These are phyloP conservation scores for Periglandula ipomoeae DNA, from an alignment of 2,329 filamentous ascomycete genomes.

Conservation along the genomic window DNA sequence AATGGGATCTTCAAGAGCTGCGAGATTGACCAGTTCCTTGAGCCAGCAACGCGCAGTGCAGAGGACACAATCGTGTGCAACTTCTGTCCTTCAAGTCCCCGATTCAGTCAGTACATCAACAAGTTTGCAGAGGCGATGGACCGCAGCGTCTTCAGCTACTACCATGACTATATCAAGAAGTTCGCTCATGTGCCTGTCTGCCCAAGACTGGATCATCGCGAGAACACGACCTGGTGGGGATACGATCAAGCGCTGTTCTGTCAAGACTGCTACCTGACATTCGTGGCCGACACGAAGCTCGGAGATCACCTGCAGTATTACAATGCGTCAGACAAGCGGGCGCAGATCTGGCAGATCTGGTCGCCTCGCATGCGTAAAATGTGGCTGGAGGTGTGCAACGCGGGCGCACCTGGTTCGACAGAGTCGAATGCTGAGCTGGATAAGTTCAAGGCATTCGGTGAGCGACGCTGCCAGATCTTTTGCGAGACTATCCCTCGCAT, in stretches of 20 bases:
- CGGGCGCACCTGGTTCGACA: conserved; percentile 15
- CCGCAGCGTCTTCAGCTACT: conserved; percentile 21
- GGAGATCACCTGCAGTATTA: conserved; percentile 18
- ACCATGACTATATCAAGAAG: conserved; percentile 17
- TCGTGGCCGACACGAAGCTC: conserved; percentile 20
- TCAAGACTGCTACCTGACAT: conserved; percentile 23
- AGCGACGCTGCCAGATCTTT: conserved; percentile 20
- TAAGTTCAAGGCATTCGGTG: conserved; percentile 19
- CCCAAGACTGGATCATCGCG: conserved; percentile 17
- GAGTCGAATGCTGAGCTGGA: conserved; percentile 17
- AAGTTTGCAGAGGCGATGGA: conserved; percentile 22
- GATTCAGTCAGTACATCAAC: conserved; percentile 17
- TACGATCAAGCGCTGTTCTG: conserved; percentile 24
- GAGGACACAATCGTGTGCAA: conserved; percentile 19
- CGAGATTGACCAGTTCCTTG: conserved; percentile 19
- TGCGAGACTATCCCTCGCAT: conserved; percentile 21
- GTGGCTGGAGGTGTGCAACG: conserved; percentile 20
- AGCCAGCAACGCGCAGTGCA: conserved; percentile 12
- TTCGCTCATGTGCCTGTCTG: conserved; percentile 21
- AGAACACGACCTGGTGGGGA: conserved; percentile 25
- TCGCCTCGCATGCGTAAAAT: conserved; percentile 28
- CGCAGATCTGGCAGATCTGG: conserved; percentile 27
- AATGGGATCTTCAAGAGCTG: conserved; percentile 19
- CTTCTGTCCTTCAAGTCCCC: conserved; percentile 17
- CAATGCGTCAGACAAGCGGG: conserved; percentile 13